phyloP scores from a whole-genome alignment of 345 rosid species.

The Salix udensis region DNA sequence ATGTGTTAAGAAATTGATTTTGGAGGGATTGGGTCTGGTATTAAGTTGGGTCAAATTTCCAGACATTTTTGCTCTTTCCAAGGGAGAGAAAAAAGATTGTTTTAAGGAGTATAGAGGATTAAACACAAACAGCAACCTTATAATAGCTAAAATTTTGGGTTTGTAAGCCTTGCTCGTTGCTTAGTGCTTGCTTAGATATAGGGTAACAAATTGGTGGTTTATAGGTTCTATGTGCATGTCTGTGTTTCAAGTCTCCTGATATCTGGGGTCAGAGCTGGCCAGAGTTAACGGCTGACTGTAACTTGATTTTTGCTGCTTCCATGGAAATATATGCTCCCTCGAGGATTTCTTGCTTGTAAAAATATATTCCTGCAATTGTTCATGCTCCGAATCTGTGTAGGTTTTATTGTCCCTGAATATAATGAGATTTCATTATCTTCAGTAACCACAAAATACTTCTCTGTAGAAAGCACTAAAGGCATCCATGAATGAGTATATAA shows the following conservation, averaged over 20 bases:
- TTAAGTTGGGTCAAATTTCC: background rate
- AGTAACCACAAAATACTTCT: too few relatives aligned
- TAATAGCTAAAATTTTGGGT: background rate
- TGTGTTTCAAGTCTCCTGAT: too few relatives aligned
- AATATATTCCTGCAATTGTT: background rate
- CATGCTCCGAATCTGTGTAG: too few relatives aligned
- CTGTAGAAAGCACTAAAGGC: too few relatives aligned
- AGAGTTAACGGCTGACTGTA: too few relatives aligned
- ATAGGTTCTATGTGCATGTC: background rate
- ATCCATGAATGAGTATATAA: too few relatives aligned
- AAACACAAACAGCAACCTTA: background rate
- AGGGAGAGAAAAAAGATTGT: background rate
- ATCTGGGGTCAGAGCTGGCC: background rate
- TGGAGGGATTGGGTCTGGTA: background rate
- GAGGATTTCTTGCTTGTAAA: background rate
- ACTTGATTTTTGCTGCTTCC: background rate
- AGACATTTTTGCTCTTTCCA: constrained; percentile 4
- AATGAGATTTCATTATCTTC: background rate
- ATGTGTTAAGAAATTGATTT: constrained; percentile 17
- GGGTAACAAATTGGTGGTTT: background rate
- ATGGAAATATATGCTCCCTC: background rate
- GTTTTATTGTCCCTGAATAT: too few relatives aligned
- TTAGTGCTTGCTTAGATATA: background rate
- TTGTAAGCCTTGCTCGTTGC: background rate
- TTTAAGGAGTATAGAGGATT: background rate